A percentile compares a stretch with the other conserved stretches of the same genome.
Conservation (phyloP, 1,284 basidiomycete species). For the Cutaneotrichosporon daszewskae region DNA sequence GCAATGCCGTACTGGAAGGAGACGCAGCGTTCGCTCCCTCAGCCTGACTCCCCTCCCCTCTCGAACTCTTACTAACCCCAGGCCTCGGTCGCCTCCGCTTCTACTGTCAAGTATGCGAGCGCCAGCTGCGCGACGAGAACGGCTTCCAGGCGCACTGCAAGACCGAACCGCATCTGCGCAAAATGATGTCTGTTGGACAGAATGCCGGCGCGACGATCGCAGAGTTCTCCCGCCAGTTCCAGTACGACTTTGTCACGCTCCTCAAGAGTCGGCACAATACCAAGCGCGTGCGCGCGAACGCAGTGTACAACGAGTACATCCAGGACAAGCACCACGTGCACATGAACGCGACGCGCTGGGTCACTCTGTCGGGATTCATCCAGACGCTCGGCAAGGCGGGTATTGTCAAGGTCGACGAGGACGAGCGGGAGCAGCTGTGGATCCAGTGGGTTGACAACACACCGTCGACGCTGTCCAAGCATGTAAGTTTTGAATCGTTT, state of each 20-base stretch:
- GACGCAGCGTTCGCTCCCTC: too few species aligned
- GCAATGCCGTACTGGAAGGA: too few species aligned
- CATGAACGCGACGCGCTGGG: constrained; percentile 99
- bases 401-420: constrained; percentile 89
- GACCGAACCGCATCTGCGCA: constrained; percentile 65
- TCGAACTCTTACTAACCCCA: constrained; percentile 16
- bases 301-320: constrained; percentile 97
- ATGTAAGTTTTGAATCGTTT: constrained; percentile 59
- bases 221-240: constrained; percentile 83
- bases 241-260: constrained; percentile 82
- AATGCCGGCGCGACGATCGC: constrained; percentile 84
- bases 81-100: constrained; percentile 82
- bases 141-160: constrained; percentile 60
- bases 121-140: constrained; percentile 85
- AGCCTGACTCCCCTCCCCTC: too few species aligned
- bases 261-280: constrained; percentile 75
- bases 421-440: constrained; percentile 88
- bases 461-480: constrained; percentile 85
- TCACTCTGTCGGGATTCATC: constrained; percentile 88
- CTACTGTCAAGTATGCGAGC: constrained; percentile 96
- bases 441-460: constrained; percentile 95
- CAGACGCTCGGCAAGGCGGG: constrained; percentile 86
- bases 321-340: constrained; percentile 90
- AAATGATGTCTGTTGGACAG: constrained; percentile 93
- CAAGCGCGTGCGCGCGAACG: constrained; percentile 87